Conservation (phyloP, 2,329 filamentous ascomycete genomes). For the Boeremia exigua region DNA sequence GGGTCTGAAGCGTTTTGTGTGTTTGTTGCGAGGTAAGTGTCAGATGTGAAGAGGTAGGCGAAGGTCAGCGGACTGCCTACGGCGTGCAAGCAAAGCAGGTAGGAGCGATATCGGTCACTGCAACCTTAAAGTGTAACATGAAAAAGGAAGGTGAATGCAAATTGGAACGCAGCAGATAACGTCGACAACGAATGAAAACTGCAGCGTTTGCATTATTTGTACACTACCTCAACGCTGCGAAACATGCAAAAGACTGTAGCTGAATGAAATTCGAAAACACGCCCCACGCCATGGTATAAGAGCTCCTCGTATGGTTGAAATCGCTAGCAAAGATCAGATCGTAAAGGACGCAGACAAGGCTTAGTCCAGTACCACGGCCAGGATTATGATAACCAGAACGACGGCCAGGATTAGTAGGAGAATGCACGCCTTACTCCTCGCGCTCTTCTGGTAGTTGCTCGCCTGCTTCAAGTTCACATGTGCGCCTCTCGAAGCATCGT, state of each 20-base stretch:
- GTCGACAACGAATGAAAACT: background rate
- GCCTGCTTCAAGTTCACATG: slow-evolving; percentile 86
- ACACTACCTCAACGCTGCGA: slow-evolving; percentile 2
- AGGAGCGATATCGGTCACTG: background rate
- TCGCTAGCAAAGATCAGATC: slow-evolving; percentile 14
- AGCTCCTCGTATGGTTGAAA: slow-evolving; percentile 8
- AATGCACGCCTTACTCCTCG: slow-evolving; percentile 92
- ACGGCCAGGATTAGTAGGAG: slow-evolving; percentile 86
- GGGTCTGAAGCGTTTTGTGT: background rate
- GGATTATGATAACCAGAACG: slow-evolving; percentile 85
- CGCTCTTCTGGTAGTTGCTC: slow-evolving; percentile 91
- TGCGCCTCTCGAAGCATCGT: slow-evolving; percentile 81
- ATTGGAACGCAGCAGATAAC: background rate
- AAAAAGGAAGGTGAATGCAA: background rate
- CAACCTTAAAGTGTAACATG: background rate
- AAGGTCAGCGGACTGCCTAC: background rate
- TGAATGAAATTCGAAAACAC: background rate
- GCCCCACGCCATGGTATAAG: slow-evolving; percentile 27
- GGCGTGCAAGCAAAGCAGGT: background rate
- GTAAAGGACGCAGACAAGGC: slow-evolving; percentile 1
- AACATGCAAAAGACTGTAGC: background rate
- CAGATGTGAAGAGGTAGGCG: background rate
- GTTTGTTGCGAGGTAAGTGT: background rate
- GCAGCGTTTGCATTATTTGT: slow-evolving; percentile 8
- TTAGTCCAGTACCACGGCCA: slow-evolving; percentile 82